Base-by-base conservation (phyloP, 495 filamentous ascomycete genomes). In the Talaromyces liani region DNA sequence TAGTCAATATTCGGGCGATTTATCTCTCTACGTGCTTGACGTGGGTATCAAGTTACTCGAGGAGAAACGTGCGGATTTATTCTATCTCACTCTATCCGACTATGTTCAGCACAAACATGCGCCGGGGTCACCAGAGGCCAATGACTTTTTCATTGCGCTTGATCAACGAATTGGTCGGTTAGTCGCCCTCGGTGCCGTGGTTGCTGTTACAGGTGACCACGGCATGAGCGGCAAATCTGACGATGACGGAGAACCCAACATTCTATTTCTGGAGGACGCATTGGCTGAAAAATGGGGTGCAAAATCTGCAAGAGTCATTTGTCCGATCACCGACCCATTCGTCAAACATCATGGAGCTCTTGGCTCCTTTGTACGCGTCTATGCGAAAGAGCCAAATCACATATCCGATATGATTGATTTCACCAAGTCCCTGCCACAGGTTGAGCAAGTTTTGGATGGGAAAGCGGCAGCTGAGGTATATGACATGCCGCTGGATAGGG, bases 71-170 rank as follows among this genome's bases (percentile, higher is more conserved):
- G 62, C 70, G 7, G 69, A 73, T 39, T 54, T 73, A 16, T 65
- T 67, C 47, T 71, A 73, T 54, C 58, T 72, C 29, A 72, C 70
- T 4, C 59, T 72, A 1, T 73, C 70, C 25, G 70, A 73, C 58
- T 73, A 58, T 34, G 41, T 73, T n/a, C 69, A 71, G 45, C 69
- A 73, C 57, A 71, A 71, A 63, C 51, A 72, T 34, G 69, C 69
- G 4, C 70, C 70, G 5, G 64, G 70, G 6, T 53, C 60, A 25
- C 31, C 31, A 25, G 67, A 72, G 53, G 45, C 70, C 2, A 65
- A 72, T 41, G 67, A 65, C n/a, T 72, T 72, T 41, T 39, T 67
- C 12, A 41, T 39, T 14, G 60, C 53, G 29, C 36, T 72, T 10
- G 70, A 72, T 54, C 27, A 14, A 12, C 62, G 69, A n/a, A 33